phyloP scores from a whole-genome alignment of 306 rosid genomes.

The Aeschynomene evenia region DNA sequence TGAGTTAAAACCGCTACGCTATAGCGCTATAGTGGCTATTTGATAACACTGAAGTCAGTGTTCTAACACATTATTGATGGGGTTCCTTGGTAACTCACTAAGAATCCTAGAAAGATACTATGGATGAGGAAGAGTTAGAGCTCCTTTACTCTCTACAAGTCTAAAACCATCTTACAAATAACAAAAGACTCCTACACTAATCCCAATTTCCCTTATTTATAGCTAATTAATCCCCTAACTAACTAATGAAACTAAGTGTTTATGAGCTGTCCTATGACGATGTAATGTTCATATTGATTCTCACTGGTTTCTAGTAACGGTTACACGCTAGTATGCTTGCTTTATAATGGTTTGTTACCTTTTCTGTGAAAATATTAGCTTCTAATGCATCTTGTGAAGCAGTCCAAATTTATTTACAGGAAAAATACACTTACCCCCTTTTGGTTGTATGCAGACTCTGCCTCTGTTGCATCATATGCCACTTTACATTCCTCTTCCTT shows the following conservation, averaged over 20 bases:
- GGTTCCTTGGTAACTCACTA: too few relatives aligned
- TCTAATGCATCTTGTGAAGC: neutral
- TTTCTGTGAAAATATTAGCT: slow-evolving; percentile 6
- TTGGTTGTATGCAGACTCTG: slow-evolving; percentile 47
- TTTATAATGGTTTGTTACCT: neutral
- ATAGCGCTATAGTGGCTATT: too few relatives aligned
- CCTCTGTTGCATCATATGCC: slow-evolving; percentile 49
- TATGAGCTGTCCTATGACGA: neutral
- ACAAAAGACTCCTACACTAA: too few relatives aligned
- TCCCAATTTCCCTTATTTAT: too few relatives aligned
- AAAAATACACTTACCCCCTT: slow-evolving; percentile 4
- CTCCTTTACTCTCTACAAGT: too few relatives aligned
- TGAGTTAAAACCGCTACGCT: too few relatives aligned
- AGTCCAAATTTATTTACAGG: neutral
- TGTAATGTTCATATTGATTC: neutral
- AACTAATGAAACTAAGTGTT: neutral
- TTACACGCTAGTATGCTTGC: neutral
- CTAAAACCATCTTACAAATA: too few relatives aligned
- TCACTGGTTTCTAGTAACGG: neutral
- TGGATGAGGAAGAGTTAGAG: too few relatives aligned
- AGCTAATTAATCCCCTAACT: too few relatives aligned
- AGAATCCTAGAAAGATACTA: too few relatives aligned
- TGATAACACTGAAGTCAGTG: too few relatives aligned
- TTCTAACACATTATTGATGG: too few relatives aligned
- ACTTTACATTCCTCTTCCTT: slow-evolving; percentile 58